Conservation (phyloP, 208 protist genomes). For the Acanthamoeba lenticulata region DNA sequence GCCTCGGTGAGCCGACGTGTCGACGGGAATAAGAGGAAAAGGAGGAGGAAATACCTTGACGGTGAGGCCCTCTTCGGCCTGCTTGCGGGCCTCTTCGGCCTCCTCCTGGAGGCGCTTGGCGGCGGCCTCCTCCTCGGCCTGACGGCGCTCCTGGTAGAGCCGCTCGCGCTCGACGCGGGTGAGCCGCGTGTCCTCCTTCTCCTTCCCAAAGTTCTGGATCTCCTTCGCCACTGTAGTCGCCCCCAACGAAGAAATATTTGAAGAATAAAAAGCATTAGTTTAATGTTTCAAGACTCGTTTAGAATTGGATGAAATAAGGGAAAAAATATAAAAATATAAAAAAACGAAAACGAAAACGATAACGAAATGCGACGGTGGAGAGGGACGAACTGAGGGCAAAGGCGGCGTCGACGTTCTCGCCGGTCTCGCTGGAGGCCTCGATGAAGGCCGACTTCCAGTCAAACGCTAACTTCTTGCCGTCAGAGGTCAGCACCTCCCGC, state of each 20-base stretch:
- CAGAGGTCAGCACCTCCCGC: slow-evolving; percentile 34
- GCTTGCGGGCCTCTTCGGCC: not conserved
- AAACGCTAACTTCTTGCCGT: slow-evolving; percentile 15
- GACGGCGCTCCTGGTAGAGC: not conserved
- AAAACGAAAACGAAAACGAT: not conserved
- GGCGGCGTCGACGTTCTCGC: slow-evolving; percentile 12
- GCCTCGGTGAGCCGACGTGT: not conserved
- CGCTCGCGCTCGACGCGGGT: not conserved
- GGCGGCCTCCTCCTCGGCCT: not conserved
- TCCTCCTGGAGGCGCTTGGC: not conserved
- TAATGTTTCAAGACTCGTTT: not conserved
- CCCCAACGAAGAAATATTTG: not conserved
- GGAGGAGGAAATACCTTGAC: not conserved
- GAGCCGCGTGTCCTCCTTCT: not conserved
- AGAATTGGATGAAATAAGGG: not conserved
- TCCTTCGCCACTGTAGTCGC: not conserved
- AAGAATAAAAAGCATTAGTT: not conserved
- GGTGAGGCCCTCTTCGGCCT: not conserved
- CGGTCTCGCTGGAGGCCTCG: slow-evolving; percentile 33
- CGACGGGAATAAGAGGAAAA: not conserved
- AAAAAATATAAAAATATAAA: not conserved
- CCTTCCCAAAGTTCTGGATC: slow-evolving; percentile 51
- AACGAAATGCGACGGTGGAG: not conserved
- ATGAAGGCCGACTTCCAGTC: not conserved
- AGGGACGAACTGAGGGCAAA: not conserved